These are phyloP conservation scores for Calocera viscosa DNA, from an alignment of 768 basidiomycete genomes.

Conservation along the genomic window DNA sequence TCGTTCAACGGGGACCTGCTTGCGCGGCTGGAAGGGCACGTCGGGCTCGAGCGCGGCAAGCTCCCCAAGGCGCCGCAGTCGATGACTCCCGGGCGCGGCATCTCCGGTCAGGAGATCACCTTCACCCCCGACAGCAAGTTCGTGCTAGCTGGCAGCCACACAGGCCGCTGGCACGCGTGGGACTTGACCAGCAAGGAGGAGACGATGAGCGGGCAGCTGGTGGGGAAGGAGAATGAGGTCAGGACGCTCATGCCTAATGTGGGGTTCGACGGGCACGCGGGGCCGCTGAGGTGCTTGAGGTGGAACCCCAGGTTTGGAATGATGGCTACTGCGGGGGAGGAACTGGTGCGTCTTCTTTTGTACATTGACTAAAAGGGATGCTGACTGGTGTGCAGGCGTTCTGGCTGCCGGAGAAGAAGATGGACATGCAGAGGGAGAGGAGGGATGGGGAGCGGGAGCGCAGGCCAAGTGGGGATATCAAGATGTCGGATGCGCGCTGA, in stretches of 20 bases:
- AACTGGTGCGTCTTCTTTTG: constrained; percentile 46
- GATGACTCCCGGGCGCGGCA: constrained; percentile 62
- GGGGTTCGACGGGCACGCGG: constrained; percentile 64
- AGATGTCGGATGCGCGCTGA: background rate
- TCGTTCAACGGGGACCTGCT: constrained; percentile 75
- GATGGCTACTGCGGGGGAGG: constrained; percentile 73
- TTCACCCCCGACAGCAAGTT: constrained; percentile 95
- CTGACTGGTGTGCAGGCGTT: constrained; percentile 35
- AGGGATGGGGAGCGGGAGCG: constrained; percentile 39
- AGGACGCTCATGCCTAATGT: constrained; percentile 39
- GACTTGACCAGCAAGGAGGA: constrained; percentile 48
- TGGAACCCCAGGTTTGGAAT: constrained; percentile 86
- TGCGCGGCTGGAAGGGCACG: constrained; percentile 73
- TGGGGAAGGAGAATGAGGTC: constrained; percentile 30
- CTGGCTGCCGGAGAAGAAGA: constrained; percentile 52
- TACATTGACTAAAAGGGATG: constrained; percentile 7
- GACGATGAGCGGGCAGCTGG: constrained; percentile 11
- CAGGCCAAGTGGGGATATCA: constrained; percentile 36
- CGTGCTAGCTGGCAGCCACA: constrained; percentile 69
- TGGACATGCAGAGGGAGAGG: constrained; percentile 57
- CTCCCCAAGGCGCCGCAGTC: constrained; percentile 28
- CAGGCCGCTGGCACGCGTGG: constrained; percentile 81
- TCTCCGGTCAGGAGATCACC: constrained; percentile 82
- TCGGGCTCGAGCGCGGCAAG: constrained; percentile 63
- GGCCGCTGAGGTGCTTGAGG: constrained; percentile 70